Evolutionary conservation across 78 protist species (phyloP).

Genomic region (Planoprotostelium fungivorum): DNA sequence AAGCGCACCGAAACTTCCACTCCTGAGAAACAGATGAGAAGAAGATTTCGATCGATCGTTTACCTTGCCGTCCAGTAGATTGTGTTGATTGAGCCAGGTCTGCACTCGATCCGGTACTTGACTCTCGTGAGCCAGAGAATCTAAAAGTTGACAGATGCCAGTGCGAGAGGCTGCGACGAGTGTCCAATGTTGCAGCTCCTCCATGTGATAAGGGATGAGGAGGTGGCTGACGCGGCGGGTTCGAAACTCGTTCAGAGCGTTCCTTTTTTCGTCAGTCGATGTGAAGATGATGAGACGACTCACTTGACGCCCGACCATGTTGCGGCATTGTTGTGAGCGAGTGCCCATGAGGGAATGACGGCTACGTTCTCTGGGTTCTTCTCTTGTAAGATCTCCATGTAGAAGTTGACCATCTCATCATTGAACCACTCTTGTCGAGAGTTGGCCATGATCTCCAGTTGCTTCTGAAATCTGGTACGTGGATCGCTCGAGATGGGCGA

Average conservation of each 20-base stretch:
- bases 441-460: background rate
- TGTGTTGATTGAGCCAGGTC: background rate
- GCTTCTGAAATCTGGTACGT: too few species aligned
- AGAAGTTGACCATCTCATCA: slow-evolving; percentile 63
- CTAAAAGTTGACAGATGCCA: background rate
- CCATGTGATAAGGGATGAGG: background rate
- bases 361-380: background rate
- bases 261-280: background rate
- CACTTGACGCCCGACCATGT: background rate
- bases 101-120: background rate
- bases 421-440: slow-evolving; percentile 41
- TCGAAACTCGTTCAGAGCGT: background rate
- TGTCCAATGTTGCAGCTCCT: background rate
- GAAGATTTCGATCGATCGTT: background rate
- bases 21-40: background rate
- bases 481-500: too few species aligned
- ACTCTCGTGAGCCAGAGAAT: background rate
- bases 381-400: slow-evolving; percentile 10
- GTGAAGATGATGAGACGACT: background rate
- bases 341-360: background rate
- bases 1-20: background rate
- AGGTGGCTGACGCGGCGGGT: background rate
- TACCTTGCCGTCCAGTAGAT: background rate
- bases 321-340: background rate
- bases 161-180: background rate